Evolutionary conservation across 2,329 filamentous ascomycete species (phyloP).

Genomic region (Fusarium chlamydosporum): DNA sequence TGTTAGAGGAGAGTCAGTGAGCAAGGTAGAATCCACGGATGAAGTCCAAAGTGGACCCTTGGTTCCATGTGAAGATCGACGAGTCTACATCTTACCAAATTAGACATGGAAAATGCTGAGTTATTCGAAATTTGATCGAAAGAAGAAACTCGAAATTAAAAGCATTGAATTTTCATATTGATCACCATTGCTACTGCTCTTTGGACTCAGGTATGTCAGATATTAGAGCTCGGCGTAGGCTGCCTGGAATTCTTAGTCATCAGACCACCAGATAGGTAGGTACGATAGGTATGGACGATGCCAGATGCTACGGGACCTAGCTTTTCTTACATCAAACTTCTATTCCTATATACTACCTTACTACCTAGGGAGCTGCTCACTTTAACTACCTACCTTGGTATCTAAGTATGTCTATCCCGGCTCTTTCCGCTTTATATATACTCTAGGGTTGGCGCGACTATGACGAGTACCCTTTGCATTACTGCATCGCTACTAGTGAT

Average conservation of each 20-base stretch:
- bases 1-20: not conserved
- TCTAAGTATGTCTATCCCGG: not conserved
- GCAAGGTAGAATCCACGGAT: slow-evolving; percentile 2
- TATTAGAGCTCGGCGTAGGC: not conserved
- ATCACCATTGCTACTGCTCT: too few species aligned
- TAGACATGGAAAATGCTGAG: not conserved
- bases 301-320: not conserved
- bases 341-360: not conserved
- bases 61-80: slow-evolving; percentile 20
- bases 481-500: not conserved
- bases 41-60: slow-evolving; percentile 47
- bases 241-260: slow-evolving; percentile 5
- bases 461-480: not conserved
- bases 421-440: not conserved
- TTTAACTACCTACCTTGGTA: not conserved
- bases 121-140: not conserved
- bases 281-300: too few species aligned
- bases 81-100: too few species aligned
- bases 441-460: not conserved
- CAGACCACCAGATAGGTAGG: not conserved
- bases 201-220: not conserved
- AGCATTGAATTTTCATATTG: too few species aligned
- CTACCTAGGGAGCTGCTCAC: not conserved
- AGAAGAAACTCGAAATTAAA: too few species aligned
- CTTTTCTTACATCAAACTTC: not conserved